Percentiles rank a stretch among this genome's conserved stretches.
Conservation (phyloP, 1,284 basidiomycete species). For the Lignosus rhinocerotis region DNA sequence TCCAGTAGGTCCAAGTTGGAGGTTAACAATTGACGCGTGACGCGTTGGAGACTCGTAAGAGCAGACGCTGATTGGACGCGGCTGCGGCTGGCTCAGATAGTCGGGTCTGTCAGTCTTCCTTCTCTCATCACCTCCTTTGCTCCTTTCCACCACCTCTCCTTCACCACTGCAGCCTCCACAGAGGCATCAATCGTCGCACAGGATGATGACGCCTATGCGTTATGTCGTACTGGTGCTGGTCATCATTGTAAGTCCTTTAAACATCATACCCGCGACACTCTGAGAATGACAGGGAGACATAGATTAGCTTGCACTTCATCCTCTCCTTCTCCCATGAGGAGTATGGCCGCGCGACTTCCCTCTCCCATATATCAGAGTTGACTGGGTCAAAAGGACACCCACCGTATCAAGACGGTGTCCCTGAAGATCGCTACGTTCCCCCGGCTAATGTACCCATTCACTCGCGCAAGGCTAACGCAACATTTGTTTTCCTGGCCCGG, state of each 20-base stretch:
- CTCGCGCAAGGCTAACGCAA: constrained; percentile 76
- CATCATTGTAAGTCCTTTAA: constrained; percentile 53
- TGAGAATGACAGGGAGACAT: constrained; percentile 11
- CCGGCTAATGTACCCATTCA: constrained; percentile 34
- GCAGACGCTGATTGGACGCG: too few relatives aligned
- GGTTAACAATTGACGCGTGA: too few relatives aligned
- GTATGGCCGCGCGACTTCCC: constrained; percentile 66
- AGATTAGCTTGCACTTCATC: constrained; percentile 74
- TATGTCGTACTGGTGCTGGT: constrained; percentile 68
- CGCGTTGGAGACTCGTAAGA: too few relatives aligned
- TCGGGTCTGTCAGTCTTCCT: not conserved
- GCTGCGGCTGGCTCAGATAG: too few relatives aligned
- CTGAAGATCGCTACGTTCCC: constrained; percentile 56
- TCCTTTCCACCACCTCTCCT: constrained; percentile 1
- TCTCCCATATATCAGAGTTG: constrained; percentile 52
- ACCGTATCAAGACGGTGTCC: constrained; percentile 53
- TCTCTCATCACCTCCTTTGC: constrained; percentile 2
- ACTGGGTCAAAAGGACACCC: constrained; percentile 34
- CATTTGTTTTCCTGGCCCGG: constrained; percentile 84
- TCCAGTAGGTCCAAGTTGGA: too few relatives aligned
- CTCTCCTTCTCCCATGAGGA: constrained; percentile 70
- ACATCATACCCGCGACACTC: not conserved
- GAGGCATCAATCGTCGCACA: constrained; percentile 29
- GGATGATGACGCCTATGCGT: constrained; percentile 79
- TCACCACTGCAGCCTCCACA: constrained; percentile 11